Evolutionary conservation across 257 asterid genomes (phyloP), one percentile per base, ranked within the genome.

Genomic region (Penstemon eatonii): DNA sequence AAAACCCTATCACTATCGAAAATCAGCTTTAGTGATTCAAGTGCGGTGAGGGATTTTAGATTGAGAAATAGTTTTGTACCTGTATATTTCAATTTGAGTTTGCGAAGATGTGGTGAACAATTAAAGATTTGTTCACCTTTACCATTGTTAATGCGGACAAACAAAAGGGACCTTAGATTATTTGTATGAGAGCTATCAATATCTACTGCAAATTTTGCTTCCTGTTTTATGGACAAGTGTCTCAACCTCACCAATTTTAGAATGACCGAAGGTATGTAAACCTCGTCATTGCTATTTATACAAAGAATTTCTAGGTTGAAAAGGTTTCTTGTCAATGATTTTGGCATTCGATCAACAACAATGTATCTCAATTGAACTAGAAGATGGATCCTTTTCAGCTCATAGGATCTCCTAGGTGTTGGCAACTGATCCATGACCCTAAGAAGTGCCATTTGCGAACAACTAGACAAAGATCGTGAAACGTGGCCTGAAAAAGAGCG

Each of bases 241-340:
- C 68, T 73, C 79, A 78, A 19, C 58, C 58, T 77, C 18, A 8
- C 19, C 78, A 74, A 45, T 19, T 52, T 75, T 49, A 25, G 45
- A 18, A 75, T 47, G 10, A 4, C 0, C 1, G 68, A 33, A 4
- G 66, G 44, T 0, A 67, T 43, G 3, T 10, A 8, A 41, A 19
- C 25, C 25, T n/a, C 43, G 7, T 6, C 13, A 10, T 5, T 5
- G 15, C 45, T 33, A 3, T 33, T 9, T 4, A 49, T 33, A 36
- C 10, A 15, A 49, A 69, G 45, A 69, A 58, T n/a, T 49, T 69
- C 60, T 10, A 69, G 49, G 49, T 59, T 69, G 4, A n/a, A n/a
- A n/a, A n/a, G n/a, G n/a, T n/a, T n/a, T n/a, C n/a, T n/a, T n/a
- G n/a, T n/a, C n/a, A n/a, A n/a, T n/a, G n/a, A n/a, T n/a, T n/a